These are phyloP conservation scores for Phytopythium kandeliae DNA, from an alignment of 352 stramenopile species.

Conservation along the genomic window DNA sequence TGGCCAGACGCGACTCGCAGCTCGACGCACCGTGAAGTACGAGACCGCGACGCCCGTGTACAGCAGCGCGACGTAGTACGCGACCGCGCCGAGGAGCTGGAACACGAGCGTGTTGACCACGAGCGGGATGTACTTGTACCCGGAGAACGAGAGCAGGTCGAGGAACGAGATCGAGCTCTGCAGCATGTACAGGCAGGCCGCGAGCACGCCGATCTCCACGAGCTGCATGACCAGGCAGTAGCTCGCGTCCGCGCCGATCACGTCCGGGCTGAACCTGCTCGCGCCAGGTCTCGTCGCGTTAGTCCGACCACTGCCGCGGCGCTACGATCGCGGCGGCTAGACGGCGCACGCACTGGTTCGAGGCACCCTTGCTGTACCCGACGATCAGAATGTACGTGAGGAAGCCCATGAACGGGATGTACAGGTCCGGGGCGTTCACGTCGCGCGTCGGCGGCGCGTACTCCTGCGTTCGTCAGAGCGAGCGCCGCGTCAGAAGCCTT, in stretches of 20 bases:
- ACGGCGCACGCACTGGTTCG: slow-evolving; percentile 62
- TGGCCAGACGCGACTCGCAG: too few species aligned
- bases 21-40: slow-evolving; percentile 92
- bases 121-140: slow-evolving; percentile 99
- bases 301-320: background rate
- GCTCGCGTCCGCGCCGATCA: slow-evolving; percentile 92
- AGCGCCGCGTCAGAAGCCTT: too few species aligned
- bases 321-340: background rate
- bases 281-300: slow-evolving; percentile 3
- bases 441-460: slow-evolving; percentile 92
- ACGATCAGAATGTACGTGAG: slow-evolving; percentile 98
- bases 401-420: slow-evolving; percentile 98
- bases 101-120: slow-evolving; percentile 93
- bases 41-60: slow-evolving; percentile 91
- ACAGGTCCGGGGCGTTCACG: slow-evolving; percentile 97
- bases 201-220: slow-evolving; percentile 91
- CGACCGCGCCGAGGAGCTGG: slow-evolving; percentile 69
- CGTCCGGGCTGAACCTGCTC: slow-evolving; percentile 94
- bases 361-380: slow-evolving; percentile 94
- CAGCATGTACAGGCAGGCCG: slow-evolving; percentile 93
- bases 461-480: slow-evolving; percentile 15
- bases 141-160: slow-evolving; percentile 96
- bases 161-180: slow-evolving; percentile 91
- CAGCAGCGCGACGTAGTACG: slow-evolving; percentile 92
- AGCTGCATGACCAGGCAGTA: slow-evolving; percentile 89